These are phyloP conservation scores for Paraphaeosphaeria sporulosa DNA, from an alignment of 2,329 filamentous ascomycete genomes.

Conservation along the genomic window DNA sequence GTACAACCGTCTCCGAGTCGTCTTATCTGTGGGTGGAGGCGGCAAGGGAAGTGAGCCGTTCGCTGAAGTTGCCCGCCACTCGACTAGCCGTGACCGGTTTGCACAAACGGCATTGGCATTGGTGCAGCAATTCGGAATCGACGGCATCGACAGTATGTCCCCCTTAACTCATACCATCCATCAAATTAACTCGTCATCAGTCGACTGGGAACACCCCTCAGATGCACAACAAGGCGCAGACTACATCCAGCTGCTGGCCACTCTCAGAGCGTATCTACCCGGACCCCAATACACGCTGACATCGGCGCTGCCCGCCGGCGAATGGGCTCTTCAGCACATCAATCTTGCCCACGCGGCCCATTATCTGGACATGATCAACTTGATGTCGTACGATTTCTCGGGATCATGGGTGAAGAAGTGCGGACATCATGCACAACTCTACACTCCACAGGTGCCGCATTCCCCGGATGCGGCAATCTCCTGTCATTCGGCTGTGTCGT, in stretches of 20 bases:
- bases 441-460: constrained; percentile 61
- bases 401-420: constrained; percentile 72
- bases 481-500: constrained; percentile 71
- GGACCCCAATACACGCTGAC: constrained; percentile 74
- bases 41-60: constrained; percentile 71
- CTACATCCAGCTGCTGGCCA: constrained; percentile 73
- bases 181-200: constrained; percentile 54
- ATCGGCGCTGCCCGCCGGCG: constrained; percentile 73
- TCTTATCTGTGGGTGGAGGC: constrained; percentile 81
- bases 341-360: constrained; percentile 68
- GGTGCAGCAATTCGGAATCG: constrained; percentile 73
- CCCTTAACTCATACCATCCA: background rate
- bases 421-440: constrained; percentile 80
- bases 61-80: constrained; percentile 69
- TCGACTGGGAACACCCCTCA: constrained; percentile 81
- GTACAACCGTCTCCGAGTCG: constrained; percentile 74
- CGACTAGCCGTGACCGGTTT: constrained; percentile 71
- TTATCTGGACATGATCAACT: constrained; percentile 77
- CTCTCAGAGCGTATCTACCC: constrained; percentile 72
- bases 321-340: constrained; percentile 72
- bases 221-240: constrained; percentile 71
- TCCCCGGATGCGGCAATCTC: constrained; percentile 66
- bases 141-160: constrained; percentile 76
- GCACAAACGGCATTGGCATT: constrained; percentile 71
- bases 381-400: constrained; percentile 83